A percentile compares a stretch with the other conserved stretches of the same genome.
Conservation (phyloP, 768 basidiomycete species). For the Pleurotus giganteus region DNA sequence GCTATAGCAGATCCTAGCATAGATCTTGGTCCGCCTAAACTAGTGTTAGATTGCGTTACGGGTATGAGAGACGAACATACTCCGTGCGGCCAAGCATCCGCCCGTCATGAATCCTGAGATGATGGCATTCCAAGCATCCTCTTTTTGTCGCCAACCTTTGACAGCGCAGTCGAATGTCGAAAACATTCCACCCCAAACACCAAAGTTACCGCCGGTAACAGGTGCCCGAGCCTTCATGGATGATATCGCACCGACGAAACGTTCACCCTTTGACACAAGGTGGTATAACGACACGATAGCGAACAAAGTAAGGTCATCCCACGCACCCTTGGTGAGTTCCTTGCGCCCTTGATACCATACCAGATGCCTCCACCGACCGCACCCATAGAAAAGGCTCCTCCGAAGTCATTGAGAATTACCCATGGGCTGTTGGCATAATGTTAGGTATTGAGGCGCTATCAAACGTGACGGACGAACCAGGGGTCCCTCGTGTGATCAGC, state of each 20-base stretch:
- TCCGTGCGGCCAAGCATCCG: conserved; percentile 90
- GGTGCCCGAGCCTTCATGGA: conserved; percentile 98
- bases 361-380: conserved; percentile 97
- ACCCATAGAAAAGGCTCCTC: conserved; percentile 97
- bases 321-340: conserved; percentile 91
- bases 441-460: background rate
- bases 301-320: background rate
- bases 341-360: conserved; percentile 97
- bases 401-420: conserved; percentile 98
- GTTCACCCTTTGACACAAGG: conserved; percentile 68
- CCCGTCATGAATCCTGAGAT: conserved; percentile 98
- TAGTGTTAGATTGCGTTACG: conserved; percentile 5
- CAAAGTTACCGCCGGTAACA: conserved; percentile 96
- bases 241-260: conserved; percentile 88
- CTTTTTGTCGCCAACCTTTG: conserved; percentile 95
- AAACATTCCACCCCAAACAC: conserved; percentile 97
- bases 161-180: conserved; percentile 98
- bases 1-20: conserved; percentile 92
- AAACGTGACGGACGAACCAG: conserved; percentile 50
- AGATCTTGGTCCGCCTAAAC: conserved; percentile 84
- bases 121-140: conserved; percentile 99
- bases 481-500: conserved; percentile 94
- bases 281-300: conserved; percentile 11
- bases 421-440: conserved; percentile 66
- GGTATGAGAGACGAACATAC: conserved; percentile 48